Conservation (phyloP, 2,329 filamentous ascomycete genomes). For the Epichloe amarillans region DNA sequence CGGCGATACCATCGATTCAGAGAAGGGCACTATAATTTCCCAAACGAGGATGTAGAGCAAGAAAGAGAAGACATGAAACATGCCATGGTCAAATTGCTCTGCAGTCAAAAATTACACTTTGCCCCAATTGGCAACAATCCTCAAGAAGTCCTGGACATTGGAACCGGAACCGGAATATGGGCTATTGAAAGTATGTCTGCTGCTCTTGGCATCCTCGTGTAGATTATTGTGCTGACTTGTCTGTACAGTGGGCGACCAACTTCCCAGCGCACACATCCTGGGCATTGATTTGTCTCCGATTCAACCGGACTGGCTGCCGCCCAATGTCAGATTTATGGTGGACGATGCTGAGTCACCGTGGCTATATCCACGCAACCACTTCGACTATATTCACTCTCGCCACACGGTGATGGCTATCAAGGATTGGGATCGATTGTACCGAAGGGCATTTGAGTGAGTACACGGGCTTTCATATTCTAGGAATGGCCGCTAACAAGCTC, state of each 20-base stretch:
- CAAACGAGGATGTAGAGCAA: slow-evolving; percentile 47
- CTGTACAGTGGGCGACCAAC: slow-evolving; percentile 31
- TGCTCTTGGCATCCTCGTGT: neutral
- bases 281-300: slow-evolving; percentile 35
- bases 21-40: slow-evolving; percentile 42
- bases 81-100: slow-evolving; percentile 35
- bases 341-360: slow-evolving; percentile 45
- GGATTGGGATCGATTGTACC: slow-evolving; percentile 38
- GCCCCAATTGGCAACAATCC: slow-evolving; percentile 34
- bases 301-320: slow-evolving; percentile 37
- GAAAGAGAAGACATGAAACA: slow-evolving; percentile 46
- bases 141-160: slow-evolving; percentile 41
- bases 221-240: neutral
- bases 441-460: slow-evolving; percentile 31
- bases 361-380: slow-evolving; percentile 39
- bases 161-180: slow-evolving; percentile 47
- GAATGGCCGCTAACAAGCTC: neutral
- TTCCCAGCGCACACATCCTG: slow-evolving; percentile 28
- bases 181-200: slow-evolving; percentile 35
- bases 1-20: slow-evolving; percentile 43
- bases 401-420: slow-evolving; percentile 42
- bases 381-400: slow-evolving; percentile 49
- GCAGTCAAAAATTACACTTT: slow-evolving; percentile 35
- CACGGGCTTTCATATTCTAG: neutral
- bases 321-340: slow-evolving; percentile 41